A percentile compares a stretch with the other conserved stretches of the same genome.
phyloP scores from a whole-genome alignment of 2,329 filamentous ascomycete species.

The Hirsutella thompsonii region DNA sequence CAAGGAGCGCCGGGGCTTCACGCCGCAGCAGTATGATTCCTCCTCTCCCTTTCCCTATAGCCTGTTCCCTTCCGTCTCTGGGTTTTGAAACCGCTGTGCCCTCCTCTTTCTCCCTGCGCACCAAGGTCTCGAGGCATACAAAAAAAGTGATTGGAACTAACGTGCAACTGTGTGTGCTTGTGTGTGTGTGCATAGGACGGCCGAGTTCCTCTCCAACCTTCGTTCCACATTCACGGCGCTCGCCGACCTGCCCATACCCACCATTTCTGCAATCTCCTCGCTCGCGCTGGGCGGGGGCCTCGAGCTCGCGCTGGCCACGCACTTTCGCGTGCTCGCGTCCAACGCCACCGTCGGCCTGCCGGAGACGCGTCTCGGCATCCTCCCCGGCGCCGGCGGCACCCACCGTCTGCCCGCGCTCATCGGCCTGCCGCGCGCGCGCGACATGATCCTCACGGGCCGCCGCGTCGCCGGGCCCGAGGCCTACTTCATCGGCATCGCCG shows the following conservation, averaged over 20 bases:
- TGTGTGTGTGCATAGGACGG: slow-evolving; percentile 42
- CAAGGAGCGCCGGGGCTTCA: slow-evolving; percentile 73
- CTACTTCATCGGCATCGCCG: slow-evolving; percentile 81
- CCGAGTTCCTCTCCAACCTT: slow-evolving; percentile 64
- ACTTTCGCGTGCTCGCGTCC: slow-evolving; percentile 77
- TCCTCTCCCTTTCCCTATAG: not conserved
- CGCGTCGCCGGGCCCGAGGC: slow-evolving; percentile 72
- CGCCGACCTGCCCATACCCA: slow-evolving; percentile 69
- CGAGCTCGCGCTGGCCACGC: slow-evolving; percentile 79
- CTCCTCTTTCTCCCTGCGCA: too few relatives aligned
- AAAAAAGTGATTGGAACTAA: not conserved
- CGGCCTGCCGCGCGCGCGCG: slow-evolving; percentile 68
- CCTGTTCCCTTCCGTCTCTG: too few relatives aligned
- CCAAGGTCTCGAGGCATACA: too few relatives aligned
- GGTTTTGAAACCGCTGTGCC: too few relatives aligned
- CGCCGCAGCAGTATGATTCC: slow-evolving; percentile 56
- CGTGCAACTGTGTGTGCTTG: too few relatives aligned
- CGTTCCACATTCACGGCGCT: slow-evolving; percentile 64
- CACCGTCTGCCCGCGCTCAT: slow-evolving; percentile 75
- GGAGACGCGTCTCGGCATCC: slow-evolving; percentile 85
- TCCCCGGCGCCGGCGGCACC: slow-evolving; percentile 89
- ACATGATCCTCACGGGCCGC: slow-evolving; percentile 84
- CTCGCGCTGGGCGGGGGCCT: slow-evolving; percentile 75
- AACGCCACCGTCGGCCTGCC: slow-evolving; percentile 71
- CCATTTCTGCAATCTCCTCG: slow-evolving; percentile 77